A percentile compares a stretch with the other conserved stretches of the same genome.
phyloP scores from a whole-genome alignment of 202 grass and related monocot species.

The Schoenoplectus triqueter region DNA sequence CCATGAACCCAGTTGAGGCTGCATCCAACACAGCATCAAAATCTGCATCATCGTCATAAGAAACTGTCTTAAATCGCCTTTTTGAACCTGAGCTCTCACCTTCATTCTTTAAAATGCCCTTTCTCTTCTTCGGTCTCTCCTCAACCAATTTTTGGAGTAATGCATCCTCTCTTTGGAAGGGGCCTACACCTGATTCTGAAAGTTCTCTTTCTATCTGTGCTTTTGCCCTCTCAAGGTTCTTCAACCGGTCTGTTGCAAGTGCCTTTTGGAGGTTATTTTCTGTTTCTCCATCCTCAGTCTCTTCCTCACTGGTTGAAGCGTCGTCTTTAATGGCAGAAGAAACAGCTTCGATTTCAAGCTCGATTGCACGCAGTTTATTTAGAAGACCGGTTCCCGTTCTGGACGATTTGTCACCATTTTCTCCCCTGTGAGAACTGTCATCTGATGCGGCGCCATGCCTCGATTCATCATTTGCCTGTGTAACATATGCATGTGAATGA shows the following conservation, averaged over 20 bases:
- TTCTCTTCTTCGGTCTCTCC: constrained; percentile 56
- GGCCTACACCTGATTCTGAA: constrained; percentile 36
- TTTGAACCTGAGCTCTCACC: constrained; percentile 29
- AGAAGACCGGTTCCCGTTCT: constrained; percentile 54
- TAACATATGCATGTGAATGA: constrained; percentile 17
- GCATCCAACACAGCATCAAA: constrained; percentile 78
- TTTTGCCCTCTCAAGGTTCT: constrained; percentile 76
- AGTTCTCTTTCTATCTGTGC: constrained; percentile 76
- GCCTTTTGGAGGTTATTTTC: constrained; percentile 65
- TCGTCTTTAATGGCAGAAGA: constrained; percentile 57
- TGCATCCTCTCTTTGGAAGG: constrained; percentile 24
- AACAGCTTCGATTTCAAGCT: constrained; percentile 81
- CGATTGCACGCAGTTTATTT: constrained; percentile 62
- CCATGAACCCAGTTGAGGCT: constrained; percentile 81
- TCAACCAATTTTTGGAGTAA: constrained; percentile 67
- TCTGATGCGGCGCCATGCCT: constrained; percentile 23
- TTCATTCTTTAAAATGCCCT: constrained; percentile 31
- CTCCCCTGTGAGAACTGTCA: not conserved
- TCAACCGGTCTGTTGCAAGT: constrained; percentile 73
- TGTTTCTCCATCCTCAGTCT: not conserved
- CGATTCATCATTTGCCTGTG: constrained; percentile 54
- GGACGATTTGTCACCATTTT: not conserved
- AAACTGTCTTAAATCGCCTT: constrained; percentile 50
- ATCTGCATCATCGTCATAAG: constrained; percentile 70
- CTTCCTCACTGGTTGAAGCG: constrained; percentile 26